Percentiles rank a stretch among this genome's conserved stretches.
These are phyloP conservation scores for Biscogniauxia sp. DNA, from an alignment of 2,329 filamentous ascomycete genomes.

Conservation along the genomic window DNA sequence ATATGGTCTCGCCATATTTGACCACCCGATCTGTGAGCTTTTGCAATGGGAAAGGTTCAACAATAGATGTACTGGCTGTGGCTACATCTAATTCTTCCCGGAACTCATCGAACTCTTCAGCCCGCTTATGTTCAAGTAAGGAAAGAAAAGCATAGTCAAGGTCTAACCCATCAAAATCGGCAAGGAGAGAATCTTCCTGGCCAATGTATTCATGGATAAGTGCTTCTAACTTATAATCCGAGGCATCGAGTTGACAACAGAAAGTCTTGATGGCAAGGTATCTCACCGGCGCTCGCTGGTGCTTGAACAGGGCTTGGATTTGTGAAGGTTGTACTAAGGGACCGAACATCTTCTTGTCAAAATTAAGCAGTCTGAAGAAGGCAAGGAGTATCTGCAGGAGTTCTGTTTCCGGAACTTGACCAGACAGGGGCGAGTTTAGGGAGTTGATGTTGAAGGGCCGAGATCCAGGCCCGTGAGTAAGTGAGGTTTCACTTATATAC, in stretches of 20 bases:
- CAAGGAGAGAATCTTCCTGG: conserved; percentile 58
- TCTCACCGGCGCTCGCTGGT: conserved; percentile 59
- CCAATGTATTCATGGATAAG: conserved; percentile 68
- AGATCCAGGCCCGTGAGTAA: conserved; percentile 14
- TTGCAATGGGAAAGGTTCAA: conserved; percentile 32
- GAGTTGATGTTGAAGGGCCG: conserved; percentile 28
- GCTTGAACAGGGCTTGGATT: conserved; percentile 67
- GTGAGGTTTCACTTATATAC: conserved; percentile 36
- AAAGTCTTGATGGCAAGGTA: conserved; percentile 83
- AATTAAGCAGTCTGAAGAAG: conserved; percentile 75
- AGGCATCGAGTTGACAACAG: conserved; percentile 72
- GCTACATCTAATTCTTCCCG: conserved; percentile 37
- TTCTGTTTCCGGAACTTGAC: conserved; percentile 10
- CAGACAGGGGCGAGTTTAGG: conserved; percentile 17
- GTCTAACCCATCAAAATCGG: conserved; percentile 69
- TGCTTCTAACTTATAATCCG: conserved; percentile 73
- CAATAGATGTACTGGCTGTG: conserved; percentile 15
- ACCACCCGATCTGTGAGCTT: conserved; percentile 59
- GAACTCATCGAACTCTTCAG: conserved; percentile 43
- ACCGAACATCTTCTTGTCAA: conserved; percentile 68
- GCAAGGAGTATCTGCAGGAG: conserved; percentile 56
- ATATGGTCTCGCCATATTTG: conserved; percentile 63
- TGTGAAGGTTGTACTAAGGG: conserved; percentile 62
- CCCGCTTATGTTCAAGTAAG: conserved; percentile 55
- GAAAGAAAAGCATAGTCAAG: conserved; percentile 78